Base-by-base conservation (phyloP, 2,329 filamentous ascomycete species). In the Pseudodiploospora longispora region DNA sequence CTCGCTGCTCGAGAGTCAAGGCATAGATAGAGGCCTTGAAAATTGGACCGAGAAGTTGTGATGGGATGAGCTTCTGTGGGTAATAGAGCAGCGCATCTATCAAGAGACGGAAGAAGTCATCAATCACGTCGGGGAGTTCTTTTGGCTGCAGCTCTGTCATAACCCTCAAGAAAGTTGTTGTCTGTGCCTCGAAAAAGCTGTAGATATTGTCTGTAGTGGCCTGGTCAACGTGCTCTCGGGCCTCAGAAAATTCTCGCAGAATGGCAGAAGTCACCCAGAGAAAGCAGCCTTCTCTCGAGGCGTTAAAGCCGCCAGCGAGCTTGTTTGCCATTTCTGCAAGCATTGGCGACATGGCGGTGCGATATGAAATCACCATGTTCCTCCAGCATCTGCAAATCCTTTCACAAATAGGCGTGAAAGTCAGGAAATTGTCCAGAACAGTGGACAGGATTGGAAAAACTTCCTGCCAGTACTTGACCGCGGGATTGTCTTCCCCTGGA, bases 181-280 rank as follows among this genome's bases (percentile, higher is more conserved):
- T 87, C 66, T 98, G 93, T 44, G 88, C 84, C 63, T 96, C 89
- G 60, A 95, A 96, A 68, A 98, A 98, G 46, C 80, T 78, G 67
- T 94, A 98, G 44, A 98, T 94, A 51, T 85, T 85, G 43, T 88
- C 82, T 10, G 86, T 87, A 5, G 88, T 94, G n/a, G 77, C 71
- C 41, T 83, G 76, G 43, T 91, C 84, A 19, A 97, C 86, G 48
- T 86, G 80, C 54, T 95, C 89, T 36, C 86, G 80, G 36, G 91
- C 89, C 55, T 95, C 87, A 0, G 88, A 93, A 60, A 97, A 98
- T 63, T 98, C 93, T 47, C 93, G 85, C 30, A 98, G 77, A 50
- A 98, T 94, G 6, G 91, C 88, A 52, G 90, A 87, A 2, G 91
- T 96, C 1, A 93, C 91, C 93, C 93, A 98, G n/a, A 98, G 74